Evolutionary conservation across 352 stramenopile genomes (phyloP).

Genomic region (Phytophthora niederhauseri): DNA sequence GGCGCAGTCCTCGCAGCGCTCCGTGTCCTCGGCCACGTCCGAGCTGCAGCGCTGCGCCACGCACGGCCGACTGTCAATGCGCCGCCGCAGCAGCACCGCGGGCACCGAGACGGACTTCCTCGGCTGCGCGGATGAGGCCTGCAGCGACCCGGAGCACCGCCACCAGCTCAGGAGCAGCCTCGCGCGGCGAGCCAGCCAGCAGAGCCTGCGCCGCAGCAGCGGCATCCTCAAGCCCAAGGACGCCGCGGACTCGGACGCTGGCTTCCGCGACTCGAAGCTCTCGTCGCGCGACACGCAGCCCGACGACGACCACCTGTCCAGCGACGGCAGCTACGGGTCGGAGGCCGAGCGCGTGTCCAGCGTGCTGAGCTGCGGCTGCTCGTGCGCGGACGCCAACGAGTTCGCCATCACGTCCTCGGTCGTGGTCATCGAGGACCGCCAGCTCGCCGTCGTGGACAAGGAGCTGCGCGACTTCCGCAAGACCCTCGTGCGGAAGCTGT

Average conservation of each 20-base stretch:
- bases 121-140: slow-evolving; percentile 24
- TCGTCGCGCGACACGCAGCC: slow-evolving; percentile 36
- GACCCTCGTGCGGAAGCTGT: slow-evolving; percentile 67
- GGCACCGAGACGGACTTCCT: slow-evolving; percentile 35
- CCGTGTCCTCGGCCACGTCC: slow-evolving; percentile 18
- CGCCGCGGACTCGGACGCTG: slow-evolving; percentile 7
- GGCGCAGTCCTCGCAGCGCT: slow-evolving; percentile 19
- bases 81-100: slow-evolving; percentile 39
- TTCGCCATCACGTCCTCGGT: slow-evolving; percentile 47
- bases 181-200: slow-evolving; percentile 22
- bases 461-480: slow-evolving; percentile 69
- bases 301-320: slow-evolving; percentile 46
- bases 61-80: slow-evolving; percentile 43
- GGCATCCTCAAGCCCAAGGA: slow-evolving; percentile 25
- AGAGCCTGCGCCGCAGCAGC: slow-evolving; percentile 22
- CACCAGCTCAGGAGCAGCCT: slow-evolving; percentile 6
- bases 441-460: slow-evolving; percentile 71
- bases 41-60: slow-evolving; percentile 47
- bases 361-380: slow-evolving; percentile 55
- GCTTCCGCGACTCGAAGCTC: slow-evolving; percentile 40
- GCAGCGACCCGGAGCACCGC: slow-evolving; percentile 17
- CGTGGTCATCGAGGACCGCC: slow-evolving; percentile 66
- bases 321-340: slow-evolving; percentile 42
- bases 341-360: slow-evolving; percentile 47
- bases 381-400: slow-evolving; percentile 43